Conservation (phyloP, 768 basidiomycete genomes). For the Dioszegia crocea region DNA sequence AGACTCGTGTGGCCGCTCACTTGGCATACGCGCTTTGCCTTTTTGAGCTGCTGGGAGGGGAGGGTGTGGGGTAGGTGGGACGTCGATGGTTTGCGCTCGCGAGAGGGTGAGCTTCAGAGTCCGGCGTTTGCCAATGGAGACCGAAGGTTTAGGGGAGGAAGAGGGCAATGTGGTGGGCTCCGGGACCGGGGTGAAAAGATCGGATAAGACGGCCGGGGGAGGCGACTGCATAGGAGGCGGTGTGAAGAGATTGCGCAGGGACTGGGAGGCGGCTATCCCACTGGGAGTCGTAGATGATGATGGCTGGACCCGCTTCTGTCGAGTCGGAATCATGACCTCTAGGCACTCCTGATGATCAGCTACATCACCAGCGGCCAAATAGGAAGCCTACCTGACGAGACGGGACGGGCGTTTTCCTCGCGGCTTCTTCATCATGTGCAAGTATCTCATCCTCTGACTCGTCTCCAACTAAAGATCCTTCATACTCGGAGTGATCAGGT, state of each 20-base stretch:
- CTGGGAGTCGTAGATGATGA: neutral
- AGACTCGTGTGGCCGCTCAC: conserved; percentile 14
- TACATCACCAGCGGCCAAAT: neutral
- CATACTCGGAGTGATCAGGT: neutral
- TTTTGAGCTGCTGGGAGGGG: conserved; percentile 3
- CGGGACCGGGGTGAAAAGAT: neutral
- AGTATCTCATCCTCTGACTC: conserved; percentile 10
- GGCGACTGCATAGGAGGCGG: neutral
- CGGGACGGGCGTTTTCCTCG: conserved; percentile 5
- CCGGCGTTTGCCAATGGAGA: no score
- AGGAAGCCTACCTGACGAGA: neutral
- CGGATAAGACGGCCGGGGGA: neutral
- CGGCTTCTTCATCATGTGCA: neutral
- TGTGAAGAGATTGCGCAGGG: neutral
- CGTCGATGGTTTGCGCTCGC: no score
- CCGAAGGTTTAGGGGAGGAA: no score
- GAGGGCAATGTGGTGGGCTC: neutral
- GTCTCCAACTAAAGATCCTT: no score
- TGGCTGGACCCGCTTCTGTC: no score
- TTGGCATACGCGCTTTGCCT: conserved; percentile 22
- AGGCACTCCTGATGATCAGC: neutral
- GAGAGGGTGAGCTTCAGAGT: no score
- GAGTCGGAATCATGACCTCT: neutral
- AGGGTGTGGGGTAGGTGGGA: neutral
- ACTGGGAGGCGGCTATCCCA: neutral